Conservation (phyloP, 305 asterid genomes). For the Rubia peregrina region DNA sequence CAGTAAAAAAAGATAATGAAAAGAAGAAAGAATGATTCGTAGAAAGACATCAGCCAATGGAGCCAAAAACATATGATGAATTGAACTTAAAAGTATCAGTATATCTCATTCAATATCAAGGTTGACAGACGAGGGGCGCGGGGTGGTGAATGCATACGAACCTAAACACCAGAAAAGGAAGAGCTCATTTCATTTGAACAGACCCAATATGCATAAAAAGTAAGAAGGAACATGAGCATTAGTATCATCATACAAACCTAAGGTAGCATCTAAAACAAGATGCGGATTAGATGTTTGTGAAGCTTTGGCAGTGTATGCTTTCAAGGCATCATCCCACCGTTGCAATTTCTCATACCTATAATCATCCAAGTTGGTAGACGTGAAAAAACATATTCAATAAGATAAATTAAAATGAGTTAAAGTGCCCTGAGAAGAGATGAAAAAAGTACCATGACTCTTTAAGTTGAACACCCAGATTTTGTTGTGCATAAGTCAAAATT, state of each 20-base stretch:
- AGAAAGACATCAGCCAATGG: neutral
- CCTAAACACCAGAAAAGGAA: neutral
- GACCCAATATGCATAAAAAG: neutral
- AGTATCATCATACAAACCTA: constrained; percentile 50
- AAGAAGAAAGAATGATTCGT: neutral
- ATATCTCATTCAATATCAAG: neutral
- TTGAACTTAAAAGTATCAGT: neutral
- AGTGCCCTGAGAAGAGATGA: constrained; percentile 15
- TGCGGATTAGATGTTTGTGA: constrained; percentile 73
- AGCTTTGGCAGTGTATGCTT: constrained; percentile 93
- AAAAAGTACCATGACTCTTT: constrained; percentile 85
- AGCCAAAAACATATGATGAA: neutral
- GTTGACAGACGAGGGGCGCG: neutral
- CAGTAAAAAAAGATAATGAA: neutral
- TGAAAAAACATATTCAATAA: neutral
- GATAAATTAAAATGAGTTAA: neutral
- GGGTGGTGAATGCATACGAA: neutral
- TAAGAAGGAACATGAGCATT: constrained; percentile 12
- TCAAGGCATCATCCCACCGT: constrained; percentile 98
- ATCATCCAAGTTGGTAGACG: neutral
- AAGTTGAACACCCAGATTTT: constrained; percentile 82
- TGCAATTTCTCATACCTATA: constrained; percentile 96
- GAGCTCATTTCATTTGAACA: constrained; percentile 6
- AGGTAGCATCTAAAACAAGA: constrained; percentile 87
- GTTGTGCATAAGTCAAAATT: constrained; percentile 93